These are phyloP conservation scores for Blakeslea trispora DNA, from an alignment of 371 early-diverging fungal species.

Conservation along the genomic window DNA sequence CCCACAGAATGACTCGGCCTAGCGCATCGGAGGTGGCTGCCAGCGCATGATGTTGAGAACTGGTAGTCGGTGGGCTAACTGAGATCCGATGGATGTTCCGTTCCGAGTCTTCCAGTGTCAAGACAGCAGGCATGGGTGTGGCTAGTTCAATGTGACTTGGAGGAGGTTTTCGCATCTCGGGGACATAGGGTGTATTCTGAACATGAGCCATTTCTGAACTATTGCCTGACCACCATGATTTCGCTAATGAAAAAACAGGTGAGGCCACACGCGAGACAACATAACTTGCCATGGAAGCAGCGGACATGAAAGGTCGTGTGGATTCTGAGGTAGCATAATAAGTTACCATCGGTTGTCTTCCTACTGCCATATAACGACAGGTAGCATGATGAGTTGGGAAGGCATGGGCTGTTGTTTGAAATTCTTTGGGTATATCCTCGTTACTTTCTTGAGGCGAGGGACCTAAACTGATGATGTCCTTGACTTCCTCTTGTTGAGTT, in stretches of 20 bases:
- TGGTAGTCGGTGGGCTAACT: slow-evolving; percentile 48
- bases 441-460: slow-evolving; percentile 7
- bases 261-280: slow-evolving; percentile 58
- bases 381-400: slow-evolving; percentile 43
- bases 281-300: slow-evolving; percentile 61
- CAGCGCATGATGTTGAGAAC: slow-evolving; percentile 48
- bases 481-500: slow-evolving; percentile 52
- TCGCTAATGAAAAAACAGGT: slow-evolving; percentile 64
- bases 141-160: slow-evolving; percentile 56
- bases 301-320: slow-evolving; percentile 55
- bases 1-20: slow-evolving; percentile 67
- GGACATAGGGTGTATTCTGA: slow-evolving; percentile 43
- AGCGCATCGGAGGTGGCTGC: slow-evolving; percentile 64
- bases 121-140: slow-evolving; percentile 50
- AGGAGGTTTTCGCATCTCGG: slow-evolving; percentile 41
- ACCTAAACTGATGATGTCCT: slow-evolving; percentile 54
- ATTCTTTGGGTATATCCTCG: too few species aligned
- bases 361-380: slow-evolving; percentile 59
- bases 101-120: slow-evolving; percentile 46
- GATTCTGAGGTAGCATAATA: slow-evolving; percentile 61
- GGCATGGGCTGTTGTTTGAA: too few species aligned
- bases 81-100: slow-evolving; percentile 54
- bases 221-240: slow-evolving; percentile 54
- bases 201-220: slow-evolving; percentile 1
- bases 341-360: slow-evolving; percentile 59